Evolutionary conservation across 2,329 filamentous ascomycete species (phyloP).

Genomic region (Exophiala sp.): DNA sequence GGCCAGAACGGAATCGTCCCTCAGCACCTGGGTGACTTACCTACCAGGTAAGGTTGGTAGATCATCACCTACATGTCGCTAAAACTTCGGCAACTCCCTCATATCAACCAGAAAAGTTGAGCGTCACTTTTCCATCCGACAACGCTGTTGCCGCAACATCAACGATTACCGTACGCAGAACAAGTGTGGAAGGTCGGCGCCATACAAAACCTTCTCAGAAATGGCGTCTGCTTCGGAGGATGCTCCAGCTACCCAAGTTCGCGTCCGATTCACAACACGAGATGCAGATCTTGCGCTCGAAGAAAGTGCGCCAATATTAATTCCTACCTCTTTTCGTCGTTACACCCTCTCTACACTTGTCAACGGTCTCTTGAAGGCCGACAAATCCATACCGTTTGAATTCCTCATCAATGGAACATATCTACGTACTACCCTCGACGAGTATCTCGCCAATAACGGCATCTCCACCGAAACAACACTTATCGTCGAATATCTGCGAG

Average conservation of each 20-base stretch:
- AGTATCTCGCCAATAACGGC: constrained; percentile 81
- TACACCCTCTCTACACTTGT: constrained; percentile 62
- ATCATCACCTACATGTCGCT: not conserved
- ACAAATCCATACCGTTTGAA: constrained; percentile 63
- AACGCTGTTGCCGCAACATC: not conserved
- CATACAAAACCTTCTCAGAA: not conserved
- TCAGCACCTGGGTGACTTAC: too few relatives aligned
- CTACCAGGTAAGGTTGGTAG: too few relatives aligned
- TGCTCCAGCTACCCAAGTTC: constrained; percentile 43
- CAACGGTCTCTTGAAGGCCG: constrained; percentile 57
- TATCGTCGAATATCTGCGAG: constrained; percentile 88
- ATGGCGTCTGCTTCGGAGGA: constrained; percentile 5
- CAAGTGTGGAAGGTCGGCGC: not conserved
- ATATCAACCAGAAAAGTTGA: not conserved
- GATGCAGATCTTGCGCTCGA: constrained; percentile 53
- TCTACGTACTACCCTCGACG: constrained; percentile 81
- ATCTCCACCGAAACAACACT: constrained; percentile 85
- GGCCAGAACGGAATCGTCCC: too few relatives aligned
- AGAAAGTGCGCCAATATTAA: constrained; percentile 54
- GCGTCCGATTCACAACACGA: constrained; percentile 53
- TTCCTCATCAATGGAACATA: constrained; percentile 95
- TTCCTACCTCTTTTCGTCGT: constrained; percentile 54
- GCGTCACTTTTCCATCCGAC: not conserved
- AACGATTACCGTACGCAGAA: not conserved
- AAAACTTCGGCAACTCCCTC: not conserved